phyloP scores from a whole-genome alignment of 805 yeast genomes.

The Saccharomycopsis synnaedendra region DNA sequence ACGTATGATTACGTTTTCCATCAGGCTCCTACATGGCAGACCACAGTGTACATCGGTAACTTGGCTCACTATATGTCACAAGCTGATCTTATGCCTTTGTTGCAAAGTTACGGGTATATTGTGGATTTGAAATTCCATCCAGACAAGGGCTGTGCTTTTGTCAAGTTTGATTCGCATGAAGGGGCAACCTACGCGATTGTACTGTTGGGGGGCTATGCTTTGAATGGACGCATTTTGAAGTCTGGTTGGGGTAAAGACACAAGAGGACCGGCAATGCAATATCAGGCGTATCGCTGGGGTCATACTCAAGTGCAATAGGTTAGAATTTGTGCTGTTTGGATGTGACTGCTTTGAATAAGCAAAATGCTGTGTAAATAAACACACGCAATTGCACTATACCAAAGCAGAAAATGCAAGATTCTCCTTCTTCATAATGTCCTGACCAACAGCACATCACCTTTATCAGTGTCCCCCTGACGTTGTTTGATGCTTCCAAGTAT shows the following conservation, averaged over 20 bases:
- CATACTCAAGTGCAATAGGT: slow-evolving; percentile 12
- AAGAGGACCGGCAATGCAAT: slow-evolving; percentile 25
- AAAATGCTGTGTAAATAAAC: too few species aligned
- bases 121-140: slow-evolving; percentile 72
- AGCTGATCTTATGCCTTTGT: slow-evolving; percentile 57
- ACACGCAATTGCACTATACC: too few species aligned
- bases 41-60: slow-evolving; percentile 82
- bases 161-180: slow-evolving; percentile 77
- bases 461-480: too few species aligned
- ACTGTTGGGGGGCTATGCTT: slow-evolving; percentile 50
- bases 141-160: slow-evolving; percentile 82
- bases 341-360: too few species aligned
- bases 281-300: slow-evolving; percentile 14
- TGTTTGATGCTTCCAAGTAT: too few species aligned
- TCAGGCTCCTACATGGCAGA: slow-evolving; percentile 74
- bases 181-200: slow-evolving; percentile 82
- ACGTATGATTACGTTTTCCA: slow-evolving; percentile 60
- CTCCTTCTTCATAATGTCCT: too few species aligned
- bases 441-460: too few species aligned
- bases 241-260: slow-evolving; percentile 80
- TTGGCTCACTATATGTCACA: slow-evolving; percentile 68
- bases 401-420: too few species aligned
- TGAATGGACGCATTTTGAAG: slow-evolving; percentile 68
- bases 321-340: too few species aligned
- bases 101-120: slow-evolving; percentile 74